These are phyloP conservation scores for Talaromyces sp. DNA, from an alignment of 2,329 filamentous ascomycete species.

Conservation along the genomic window DNA sequence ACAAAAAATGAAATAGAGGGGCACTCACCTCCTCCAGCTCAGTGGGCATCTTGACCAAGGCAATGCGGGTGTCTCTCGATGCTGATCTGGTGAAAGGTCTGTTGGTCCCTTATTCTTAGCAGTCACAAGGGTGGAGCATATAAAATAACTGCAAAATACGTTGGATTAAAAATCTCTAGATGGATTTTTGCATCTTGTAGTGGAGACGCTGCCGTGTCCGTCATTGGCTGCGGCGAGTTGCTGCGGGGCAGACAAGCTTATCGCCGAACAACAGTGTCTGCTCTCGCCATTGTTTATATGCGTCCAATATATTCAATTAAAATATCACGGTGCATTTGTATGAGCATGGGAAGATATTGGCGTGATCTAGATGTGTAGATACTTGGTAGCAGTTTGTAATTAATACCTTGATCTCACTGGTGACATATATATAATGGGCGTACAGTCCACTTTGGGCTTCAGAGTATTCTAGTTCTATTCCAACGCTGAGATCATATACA, in stretches of 20 bases:
- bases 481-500: neutral
- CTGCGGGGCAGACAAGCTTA: neutral
- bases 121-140: neutral
- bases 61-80: conserved; percentile 79
- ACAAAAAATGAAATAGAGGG: neutral
- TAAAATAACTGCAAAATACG: conserved; percentile 28
- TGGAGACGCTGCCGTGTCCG: neutral
- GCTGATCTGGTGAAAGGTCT: conserved; percentile 21
- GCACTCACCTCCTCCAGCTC: conserved; percentile 68
- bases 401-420: neutral
- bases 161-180: neutral
- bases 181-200: neutral
- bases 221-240: neutral
- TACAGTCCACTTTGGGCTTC: no score
- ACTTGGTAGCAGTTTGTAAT: neutral
- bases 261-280: neutral
- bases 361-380: neutral
- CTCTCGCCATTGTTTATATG: neutral
- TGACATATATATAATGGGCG: no score
- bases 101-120: neutral
- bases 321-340: neutral
- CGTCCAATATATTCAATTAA: neutral
- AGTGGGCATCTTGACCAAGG: conserved; percentile 74
- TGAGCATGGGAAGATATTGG: neutral
- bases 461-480: neutral